Base-by-base conservation (phyloP, 2,329 filamentous ascomycete genomes). In the Neofusicoccum sp. region DNA sequence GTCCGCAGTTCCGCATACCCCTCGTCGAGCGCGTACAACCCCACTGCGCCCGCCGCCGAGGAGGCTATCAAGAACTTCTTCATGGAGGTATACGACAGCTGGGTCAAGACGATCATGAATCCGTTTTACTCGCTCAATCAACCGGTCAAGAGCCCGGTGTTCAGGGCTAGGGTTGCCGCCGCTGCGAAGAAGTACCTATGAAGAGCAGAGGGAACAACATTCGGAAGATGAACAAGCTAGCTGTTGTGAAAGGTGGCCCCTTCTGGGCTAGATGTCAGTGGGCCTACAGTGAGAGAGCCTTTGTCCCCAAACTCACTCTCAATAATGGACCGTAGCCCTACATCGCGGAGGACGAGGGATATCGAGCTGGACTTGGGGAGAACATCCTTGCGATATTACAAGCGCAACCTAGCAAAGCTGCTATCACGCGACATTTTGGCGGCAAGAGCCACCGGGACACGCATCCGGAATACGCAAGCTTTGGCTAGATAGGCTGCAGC, bases 11-110 rank as follows among this genome's bases (percentile, higher is more conserved):
- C 84, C 63, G 88, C 88, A n/a, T 86, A 86, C 41, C 88, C 91
- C 61, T 89, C 86, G 60, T 87, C 89, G 5, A 57, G 53, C n/a
- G 62, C 57, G 2, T 76, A 75, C 66, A 97, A 96, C 74, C 93
- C 93, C 0, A 93, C 88, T 2, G 90, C 88, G 62, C 88, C 91
- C 5, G 91, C 93, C 72, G 96, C 93, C 4, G 95, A 99, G 78
- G 95, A 99, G 78, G 93, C 95, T 4, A 90, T 98, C 68, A 87
- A 91, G 73, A 91, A 91, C 76, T 99, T 98, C 79, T 96, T 99
- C 79, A 83, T 84, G 14, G 95, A 99, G 73, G 90, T 97, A 11
- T 98, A 97, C 78, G 95, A 99, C 78, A 91, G 88, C 67, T 99
- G 93, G 88, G 86, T 96, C 65, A 99, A 99, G 82, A 90, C 93